Conservation (phyloP, 805 yeast species). For the Kodamaea fukazawae region DNA sequence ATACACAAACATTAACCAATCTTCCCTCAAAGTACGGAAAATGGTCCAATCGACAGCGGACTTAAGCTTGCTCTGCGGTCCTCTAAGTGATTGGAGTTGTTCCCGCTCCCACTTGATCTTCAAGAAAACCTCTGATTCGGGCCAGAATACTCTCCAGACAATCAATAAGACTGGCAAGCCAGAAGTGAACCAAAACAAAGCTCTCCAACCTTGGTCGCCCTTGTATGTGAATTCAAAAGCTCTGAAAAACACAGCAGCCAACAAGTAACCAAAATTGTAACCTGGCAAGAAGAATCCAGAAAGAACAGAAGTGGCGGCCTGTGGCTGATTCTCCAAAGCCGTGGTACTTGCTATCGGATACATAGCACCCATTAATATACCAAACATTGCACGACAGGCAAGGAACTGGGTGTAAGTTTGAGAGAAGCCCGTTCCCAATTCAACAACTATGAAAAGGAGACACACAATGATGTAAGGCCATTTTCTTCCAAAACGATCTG, state of each 20-base stretch:
- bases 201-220: conserved; percentile 17
- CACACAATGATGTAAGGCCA: conserved; percentile 22
- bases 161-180: conserved; percentile 22
- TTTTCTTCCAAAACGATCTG: conserved; percentile 22
- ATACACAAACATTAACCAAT: conserved; percentile 32
- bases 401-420: conserved; percentile 19
- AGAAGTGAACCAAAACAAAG: conserved; percentile 24
- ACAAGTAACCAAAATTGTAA: conserved; percentile 21
- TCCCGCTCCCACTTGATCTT: conserved; percentile 4
- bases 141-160: conserved; percentile 17
- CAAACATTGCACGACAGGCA: conserved; percentile 22
- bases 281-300: conserved; percentile 25
- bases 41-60: too few relatives aligned
- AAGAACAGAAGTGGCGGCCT: conserved; percentile 17
- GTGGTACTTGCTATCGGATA: conserved; percentile 21
- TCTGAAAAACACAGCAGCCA: conserved; percentile 21
- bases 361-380: conserved; percentile 25
- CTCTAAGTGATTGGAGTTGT: too few relatives aligned
- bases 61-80: not conserved
- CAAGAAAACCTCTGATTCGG: conserved; percentile 1
- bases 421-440: conserved; percentile 22
- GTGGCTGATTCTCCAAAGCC: conserved; percentile 20
- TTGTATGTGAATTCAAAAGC: conserved; percentile 16
- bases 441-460: conserved; percentile 18
- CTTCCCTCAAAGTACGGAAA: conserved; percentile 10